phyloP scores from a whole-genome alignment of 1,139 yeast species.

The Zygoascus meyerae region DNA sequence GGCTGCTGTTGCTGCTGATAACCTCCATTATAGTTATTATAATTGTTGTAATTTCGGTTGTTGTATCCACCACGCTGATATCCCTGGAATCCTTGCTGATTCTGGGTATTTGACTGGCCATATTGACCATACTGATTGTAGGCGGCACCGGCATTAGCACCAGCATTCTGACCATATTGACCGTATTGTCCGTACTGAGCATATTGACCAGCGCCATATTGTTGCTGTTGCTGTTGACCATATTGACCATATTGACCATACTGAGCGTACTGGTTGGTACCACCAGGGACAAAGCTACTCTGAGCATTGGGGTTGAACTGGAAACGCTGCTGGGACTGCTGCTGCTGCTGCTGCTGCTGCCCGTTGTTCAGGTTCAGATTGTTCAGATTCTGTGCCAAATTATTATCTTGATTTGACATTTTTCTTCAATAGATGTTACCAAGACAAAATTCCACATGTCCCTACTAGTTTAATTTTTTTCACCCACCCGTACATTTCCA shows the following conservation, averaged over 20 bases:
- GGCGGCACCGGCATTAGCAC: conserved; percentile 11
- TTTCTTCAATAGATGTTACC: background rate
- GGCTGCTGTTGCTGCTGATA: conserved; percentile 17
- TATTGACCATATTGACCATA: conserved; percentile 29
- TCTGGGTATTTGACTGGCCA: conserved; percentile 27
- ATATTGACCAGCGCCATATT: conserved; percentile 30
- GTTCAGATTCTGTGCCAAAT: conserved; percentile 13
- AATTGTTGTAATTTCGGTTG: conserved; percentile 28
- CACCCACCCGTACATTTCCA: background rate
- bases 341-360: conserved; percentile 13
- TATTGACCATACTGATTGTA: conserved; percentile 26
- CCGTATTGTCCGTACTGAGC: conserved; percentile 24
- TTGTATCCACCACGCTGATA: conserved; percentile 25
- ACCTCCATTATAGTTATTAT: conserved; percentile 23
- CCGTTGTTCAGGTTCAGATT: conserved; percentile 10
- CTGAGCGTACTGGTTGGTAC: conserved; percentile 29
- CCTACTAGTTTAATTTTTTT: background rate
- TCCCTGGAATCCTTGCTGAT: conserved; percentile 19
- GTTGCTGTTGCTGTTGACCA: conserved; percentile 32
- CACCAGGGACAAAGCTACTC: conserved; percentile 4
- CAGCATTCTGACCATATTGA: conserved; percentile 28
- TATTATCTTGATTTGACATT: conserved; percentile 14
- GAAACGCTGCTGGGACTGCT: conserved; percentile 11
- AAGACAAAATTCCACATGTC: background rate
- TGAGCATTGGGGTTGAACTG: conserved; percentile 14